Conservation (phyloP, 73 alveolate genomes). For the Uronychia binucleata region DNA sequence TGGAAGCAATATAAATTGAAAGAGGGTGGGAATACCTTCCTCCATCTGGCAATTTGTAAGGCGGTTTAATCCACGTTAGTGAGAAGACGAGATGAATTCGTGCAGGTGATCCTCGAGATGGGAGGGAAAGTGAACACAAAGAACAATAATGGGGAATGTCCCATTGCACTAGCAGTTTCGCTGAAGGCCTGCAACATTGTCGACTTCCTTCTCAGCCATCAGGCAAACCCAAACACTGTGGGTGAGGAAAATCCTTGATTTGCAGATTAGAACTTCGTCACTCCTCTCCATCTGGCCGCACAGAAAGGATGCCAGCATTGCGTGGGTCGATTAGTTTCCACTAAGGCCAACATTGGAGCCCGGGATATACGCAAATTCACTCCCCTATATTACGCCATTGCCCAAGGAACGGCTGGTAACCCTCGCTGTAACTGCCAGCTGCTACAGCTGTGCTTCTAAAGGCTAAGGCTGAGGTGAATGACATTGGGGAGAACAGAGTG, state of each 20-base stretch:
- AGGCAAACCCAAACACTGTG: slow-evolving; percentile 16
- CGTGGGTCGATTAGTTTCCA: not conserved
- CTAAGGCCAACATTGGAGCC: slow-evolving; percentile 11
- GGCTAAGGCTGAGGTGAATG: slow-evolving; percentile 28
- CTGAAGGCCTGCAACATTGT: not conserved
- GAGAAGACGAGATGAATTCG: slow-evolving; percentile 1
- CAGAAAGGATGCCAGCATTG: slow-evolving; percentile 22
- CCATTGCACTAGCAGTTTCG: not conserved
- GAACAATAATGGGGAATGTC: not conserved
- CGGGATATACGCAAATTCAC: slow-evolving; percentile 9
- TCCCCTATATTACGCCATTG: slow-evolving; percentile 27
- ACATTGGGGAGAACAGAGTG: slow-evolving; percentile 16
- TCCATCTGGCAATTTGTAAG: slow-evolving; percentile 22
- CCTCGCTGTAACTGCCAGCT: not conserved
- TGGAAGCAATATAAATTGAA: slow-evolving; percentile 21
- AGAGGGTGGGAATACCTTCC: slow-evolving; percentile 15
- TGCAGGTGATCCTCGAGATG: slow-evolving; percentile 13
- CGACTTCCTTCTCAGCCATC: not conserved
- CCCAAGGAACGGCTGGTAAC: slow-evolving; percentile 10
- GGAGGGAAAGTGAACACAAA: slow-evolving; percentile 23
- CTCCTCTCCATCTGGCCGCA: slow-evolving; percentile 29
- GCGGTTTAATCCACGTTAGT: not conserved
- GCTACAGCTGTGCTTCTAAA: not conserved
- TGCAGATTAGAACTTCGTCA: not conserved
- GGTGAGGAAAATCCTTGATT: not conserved